Evolutionary conservation across 1,139 yeast species (phyloP), one percentile per base, ranked within the genome.

Genomic region (Magnusiomyces magnusii): DNA sequence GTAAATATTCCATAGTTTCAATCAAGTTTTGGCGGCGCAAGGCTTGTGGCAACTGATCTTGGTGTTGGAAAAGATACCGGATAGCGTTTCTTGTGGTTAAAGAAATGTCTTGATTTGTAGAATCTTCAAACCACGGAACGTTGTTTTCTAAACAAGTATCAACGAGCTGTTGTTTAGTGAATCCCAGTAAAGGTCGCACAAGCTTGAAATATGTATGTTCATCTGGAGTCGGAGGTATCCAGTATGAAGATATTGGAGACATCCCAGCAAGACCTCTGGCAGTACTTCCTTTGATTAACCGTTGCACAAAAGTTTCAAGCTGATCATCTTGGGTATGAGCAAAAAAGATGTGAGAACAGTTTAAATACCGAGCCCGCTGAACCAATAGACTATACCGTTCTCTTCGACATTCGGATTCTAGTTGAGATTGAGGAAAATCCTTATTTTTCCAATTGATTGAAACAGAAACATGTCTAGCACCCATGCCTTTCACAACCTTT

Each of bases 271-370:
- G 73, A 0, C 95, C 95, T 68, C 78, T 80, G 9, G 84, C 64
- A 0, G 87, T 78, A 21, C 88, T 82, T 50, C 83, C 80, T 31
- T 75, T 73, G 27, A 76, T 69, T 51, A 86, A 71, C 49, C 95
- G 70, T 68, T 83, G 77, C 25, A 85, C 64, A 64, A 81, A 83
- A 0, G 95, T 86, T 66, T 88, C 96, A 15, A 85, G 61, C 66
- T 86, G 91, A 68, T 88, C 96, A 67, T 87, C 84, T 56, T 76
- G 67, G 64, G 83, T 87, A 67, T 88, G 96, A 0, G 87, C 96
- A 56, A 84, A 73, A 53, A 84, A 69, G 13, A 87, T 62, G 41
- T 76, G 67, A 0, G 68, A 51, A 21, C 24, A 23, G 0, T 63
- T 73, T 3, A 67, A 62, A 1, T 62, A 62, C 0, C 68, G 64